Evolutionary conservation across 1,284 basidiomycete species (phyloP).

Genomic region (Rhodotorula sp.): DNA sequence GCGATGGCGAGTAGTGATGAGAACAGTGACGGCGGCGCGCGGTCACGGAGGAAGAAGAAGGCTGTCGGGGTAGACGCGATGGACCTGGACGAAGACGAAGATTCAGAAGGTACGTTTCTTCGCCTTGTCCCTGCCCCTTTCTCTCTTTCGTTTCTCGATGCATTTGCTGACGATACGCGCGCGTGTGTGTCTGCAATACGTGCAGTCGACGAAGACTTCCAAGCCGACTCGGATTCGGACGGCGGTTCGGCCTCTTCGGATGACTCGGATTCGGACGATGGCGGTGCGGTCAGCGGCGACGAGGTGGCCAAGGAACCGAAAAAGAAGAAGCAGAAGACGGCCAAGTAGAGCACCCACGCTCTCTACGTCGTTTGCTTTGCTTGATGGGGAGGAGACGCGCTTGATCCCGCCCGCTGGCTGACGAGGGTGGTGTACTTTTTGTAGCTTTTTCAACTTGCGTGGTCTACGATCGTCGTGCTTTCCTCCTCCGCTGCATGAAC

Average conservation of each 20-base stretch:
- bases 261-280: constrained; percentile 58
- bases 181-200: constrained; percentile 10
- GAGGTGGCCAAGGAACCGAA: constrained; percentile 64
- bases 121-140: background rate
- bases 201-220: constrained; percentile 78
- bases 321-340: constrained; percentile 49
- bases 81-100: constrained; percentile 41
- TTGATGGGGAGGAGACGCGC: background rate
- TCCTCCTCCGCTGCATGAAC: no score
- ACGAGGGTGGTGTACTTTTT: no score
- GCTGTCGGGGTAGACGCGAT: background rate
- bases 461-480: no score
- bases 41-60: constrained; percentile 6
- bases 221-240: constrained; percentile 66
- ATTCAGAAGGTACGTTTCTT: constrained; percentile 43
- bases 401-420: background rate
- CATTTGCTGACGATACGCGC: background rate
- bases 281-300: constrained; percentile 54
- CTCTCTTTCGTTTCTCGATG: background rate
- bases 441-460: no score
- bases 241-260: constrained; percentile 70
- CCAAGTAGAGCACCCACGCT: background rate
- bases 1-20: constrained; percentile 50
- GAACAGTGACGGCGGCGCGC: constrained; percentile 11
- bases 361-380: background rate